Percentiles rank a stretch among this genome's conserved stretches.
These are phyloP conservation scores for Malus hybrid DNA, from an alignment of 331 rosid genomes.

Conservation along the genomic window DNA sequence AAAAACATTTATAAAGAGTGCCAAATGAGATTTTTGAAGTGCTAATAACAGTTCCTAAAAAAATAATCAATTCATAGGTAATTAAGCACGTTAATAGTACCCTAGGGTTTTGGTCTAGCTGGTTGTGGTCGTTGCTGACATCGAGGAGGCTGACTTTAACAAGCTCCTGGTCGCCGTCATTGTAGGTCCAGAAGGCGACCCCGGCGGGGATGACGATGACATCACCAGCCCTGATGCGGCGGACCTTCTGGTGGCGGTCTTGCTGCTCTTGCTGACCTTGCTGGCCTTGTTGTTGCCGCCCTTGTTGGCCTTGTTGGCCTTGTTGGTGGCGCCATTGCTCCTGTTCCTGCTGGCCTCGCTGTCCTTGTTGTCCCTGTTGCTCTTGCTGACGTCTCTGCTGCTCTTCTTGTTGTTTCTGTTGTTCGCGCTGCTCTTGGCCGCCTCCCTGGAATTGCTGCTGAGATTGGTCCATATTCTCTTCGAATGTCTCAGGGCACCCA, in stretches of 20 bases:
- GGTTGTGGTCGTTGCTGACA: constrained; percentile 35
- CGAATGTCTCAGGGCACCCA: constrained; percentile 47
- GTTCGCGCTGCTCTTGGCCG: not conserved
- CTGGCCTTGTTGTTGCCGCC: not conserved
- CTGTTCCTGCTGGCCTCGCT: not conserved
- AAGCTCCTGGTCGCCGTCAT: constrained; percentile 33
- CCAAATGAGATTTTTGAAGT: no score
- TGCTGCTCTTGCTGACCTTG: constrained; percentile 3
- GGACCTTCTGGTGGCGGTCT: constrained; percentile 50
- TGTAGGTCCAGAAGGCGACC: constrained; percentile 49
- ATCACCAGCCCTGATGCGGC: constrained; percentile 38
- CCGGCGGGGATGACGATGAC: constrained; percentile 51
- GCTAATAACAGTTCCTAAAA: no score
- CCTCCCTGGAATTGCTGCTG: not conserved
- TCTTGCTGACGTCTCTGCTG: not conserved
- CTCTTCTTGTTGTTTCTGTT: not conserved
- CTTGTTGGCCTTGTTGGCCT: not conserved
- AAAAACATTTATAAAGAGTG: no score
- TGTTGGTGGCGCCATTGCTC: not conserved
- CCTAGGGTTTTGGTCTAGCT: constrained; percentile 50
- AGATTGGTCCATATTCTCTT: constrained; percentile 21
- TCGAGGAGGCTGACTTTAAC: constrained; percentile 38
- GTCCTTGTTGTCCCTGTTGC: not conserved
- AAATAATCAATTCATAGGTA: not conserved
- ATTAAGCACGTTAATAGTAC: constrained; percentile 11